These are phyloP conservation scores for Grigorovia transvaalensis DNA, from an alignment of 805 yeast species.

Conservation along the genomic window DNA sequence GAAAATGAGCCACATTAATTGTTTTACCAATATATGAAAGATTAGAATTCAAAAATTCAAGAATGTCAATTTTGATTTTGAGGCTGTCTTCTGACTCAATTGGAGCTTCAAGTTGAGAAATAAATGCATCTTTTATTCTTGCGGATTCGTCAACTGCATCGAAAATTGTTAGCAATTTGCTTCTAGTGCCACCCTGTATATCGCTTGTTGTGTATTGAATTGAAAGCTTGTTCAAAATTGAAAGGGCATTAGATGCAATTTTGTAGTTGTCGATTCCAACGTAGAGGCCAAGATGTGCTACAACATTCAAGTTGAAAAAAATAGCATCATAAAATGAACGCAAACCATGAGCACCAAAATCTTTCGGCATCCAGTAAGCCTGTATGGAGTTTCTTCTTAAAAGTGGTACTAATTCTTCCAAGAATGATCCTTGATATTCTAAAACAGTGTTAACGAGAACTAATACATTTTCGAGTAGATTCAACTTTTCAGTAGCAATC, in stretches of 20 bases:
- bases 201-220: conserved; percentile 21
- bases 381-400: conserved; percentile 22
- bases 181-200: conserved; percentile 36
- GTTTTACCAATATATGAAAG: conserved; percentile 34
- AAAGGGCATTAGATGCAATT: conserved; percentile 45
- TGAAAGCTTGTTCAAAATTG: conserved; percentile 43
- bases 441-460: conserved; percentile 37
- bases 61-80: conserved; percentile 43
- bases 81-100: conserved; percentile 33
- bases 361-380: conserved; percentile 24
- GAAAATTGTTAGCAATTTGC: conserved; percentile 57
- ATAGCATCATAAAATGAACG: conserved; percentile 63
- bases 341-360: conserved; percentile 47
- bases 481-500: conserved; percentile 19
- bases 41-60: conserved; percentile 47
- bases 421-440: conserved; percentile 47
- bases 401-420: conserved; percentile 33
- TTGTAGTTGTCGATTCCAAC: conserved; percentile 45
- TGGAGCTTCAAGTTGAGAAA: conserved; percentile 50
- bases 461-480: conserved; percentile 35
- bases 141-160: conserved; percentile 71
- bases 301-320: conserved; percentile 54
- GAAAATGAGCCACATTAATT: conserved; percentile 57
- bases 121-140: conserved; percentile 61
- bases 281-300: conserved; percentile 67